These are phyloP conservation scores for Claviceps sorghi DNA, from an alignment of 2,329 filamentous ascomycete genomes.

Conservation along the genomic window DNA sequence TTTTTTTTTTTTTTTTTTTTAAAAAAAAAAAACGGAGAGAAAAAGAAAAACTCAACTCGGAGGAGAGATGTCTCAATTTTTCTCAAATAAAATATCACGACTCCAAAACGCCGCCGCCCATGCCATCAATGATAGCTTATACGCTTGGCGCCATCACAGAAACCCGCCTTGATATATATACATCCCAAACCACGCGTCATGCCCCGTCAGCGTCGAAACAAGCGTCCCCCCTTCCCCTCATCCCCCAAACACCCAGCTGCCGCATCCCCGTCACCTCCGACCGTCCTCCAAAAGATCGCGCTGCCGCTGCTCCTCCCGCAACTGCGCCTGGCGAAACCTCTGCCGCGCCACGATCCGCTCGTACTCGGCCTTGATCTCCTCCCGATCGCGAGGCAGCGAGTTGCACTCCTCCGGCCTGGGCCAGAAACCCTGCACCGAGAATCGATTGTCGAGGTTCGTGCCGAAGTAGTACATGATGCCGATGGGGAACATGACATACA, in stretches of 20 bases:
- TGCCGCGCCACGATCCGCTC: constrained; percentile 49
- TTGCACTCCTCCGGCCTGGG: constrained; percentile 67
- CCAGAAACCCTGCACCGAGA: constrained; percentile 86
- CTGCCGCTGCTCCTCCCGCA: constrained; percentile 20
- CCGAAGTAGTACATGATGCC: constrained; percentile 99
- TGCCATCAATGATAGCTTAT: background rate
- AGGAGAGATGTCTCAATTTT: background rate
- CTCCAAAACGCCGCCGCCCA: constrained; percentile 5
- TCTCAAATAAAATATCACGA: background rate
- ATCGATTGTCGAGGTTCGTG: constrained; percentile 88
- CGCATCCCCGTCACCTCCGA: background rate
- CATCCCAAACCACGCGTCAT: constrained; percentile 4
- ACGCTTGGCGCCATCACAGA: background rate
- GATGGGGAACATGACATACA: constrained; percentile 98
- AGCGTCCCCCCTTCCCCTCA: background rate
- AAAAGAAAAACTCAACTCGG: background rate
- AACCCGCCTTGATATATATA: background rate
- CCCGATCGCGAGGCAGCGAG: constrained; percentile 58
- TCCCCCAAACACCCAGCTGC: background rate
- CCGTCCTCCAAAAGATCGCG: constrained; percentile 11
- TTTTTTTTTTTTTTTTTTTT: too few relatives aligned
- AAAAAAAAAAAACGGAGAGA: background rate
- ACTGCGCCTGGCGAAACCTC: constrained; percentile 58
- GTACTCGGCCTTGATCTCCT: constrained; percentile 74
- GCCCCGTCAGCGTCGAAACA: background rate